Base-by-base conservation (phyloP, 495 filamentous ascomycete genomes). In the Pseudotulostoma volvatum region DNA sequence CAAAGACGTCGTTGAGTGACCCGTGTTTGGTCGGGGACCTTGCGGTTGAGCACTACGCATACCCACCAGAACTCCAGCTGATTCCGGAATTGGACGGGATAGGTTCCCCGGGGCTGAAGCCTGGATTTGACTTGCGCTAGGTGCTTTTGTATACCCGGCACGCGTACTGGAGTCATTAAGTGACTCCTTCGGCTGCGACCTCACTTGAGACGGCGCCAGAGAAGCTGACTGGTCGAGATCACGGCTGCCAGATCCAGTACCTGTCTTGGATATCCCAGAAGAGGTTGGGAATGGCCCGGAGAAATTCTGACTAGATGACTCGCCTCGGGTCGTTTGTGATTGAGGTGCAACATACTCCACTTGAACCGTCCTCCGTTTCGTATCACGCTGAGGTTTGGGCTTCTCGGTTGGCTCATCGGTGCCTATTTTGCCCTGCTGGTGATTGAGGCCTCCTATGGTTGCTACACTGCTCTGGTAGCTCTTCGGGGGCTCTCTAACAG, bases 321-420 rank as follows among this genome's bases (percentile, higher is more conserved):
- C 78, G 35, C 77, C 79, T 48, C 81, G 59, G 2, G 63, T 55
- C 3, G 90, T 95, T 45, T 84, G 76, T 13, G 83, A 90, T 20
- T 77, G 75, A 28, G 90, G 92, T 31, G 84, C 80, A 36, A 99
- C 92, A 63, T 99, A 99, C 61, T 99, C 90, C 9, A 96, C 84
- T 58, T 99, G 90, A 1, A 99, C 85, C 0, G 90, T 99, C 39
- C 85, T 72, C 28, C 90, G 76, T 58, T 96, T 97, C 46, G 80
- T 78, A 50, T 95, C 90, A 15, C 80, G 74, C 2, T 65, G 52
- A 1, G 70, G 60, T 57, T 84, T 80, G 7, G 66, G 66, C 47
- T 75, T 77, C 4, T 75, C 66, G 15, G 68, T 54, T 40, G 71
- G 64, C 9, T 77, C 68, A 16, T 80, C 74, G 36, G 70, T 67